phyloP scores from a whole-genome alignment of 768 basidiomycete genomes.

The Naematelia encephala region DNA sequence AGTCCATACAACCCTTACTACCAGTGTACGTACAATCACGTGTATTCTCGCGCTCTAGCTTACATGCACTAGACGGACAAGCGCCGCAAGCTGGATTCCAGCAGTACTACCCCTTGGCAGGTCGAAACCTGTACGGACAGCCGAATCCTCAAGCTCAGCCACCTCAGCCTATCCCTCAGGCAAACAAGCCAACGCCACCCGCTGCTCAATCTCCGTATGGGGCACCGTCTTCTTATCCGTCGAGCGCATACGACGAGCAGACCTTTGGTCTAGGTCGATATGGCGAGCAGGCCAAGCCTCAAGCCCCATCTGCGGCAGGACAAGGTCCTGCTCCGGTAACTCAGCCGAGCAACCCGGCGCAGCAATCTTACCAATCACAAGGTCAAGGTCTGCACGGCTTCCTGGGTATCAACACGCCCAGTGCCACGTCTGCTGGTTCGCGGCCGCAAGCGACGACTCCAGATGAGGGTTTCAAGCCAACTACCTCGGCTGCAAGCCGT shows the following conservation, averaged over 20 bases:
- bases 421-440: conserved; percentile 13
- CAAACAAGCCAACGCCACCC: conserved; percentile 14
- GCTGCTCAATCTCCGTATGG: conserved; percentile 46
- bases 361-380: neutral
- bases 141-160: conserved; percentile 35
- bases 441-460: conserved; percentile 29
- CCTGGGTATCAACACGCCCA: conserved; percentile 30
- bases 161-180: conserved; percentile 24
- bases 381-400: conserved; percentile 32
- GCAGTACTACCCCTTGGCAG: conserved; percentile 47
- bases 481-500: neutral
- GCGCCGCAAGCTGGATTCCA: conserved; percentile 47
- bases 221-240: conserved; percentile 35
- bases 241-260: conserved; percentile 37
- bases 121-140: conserved; percentile 44
- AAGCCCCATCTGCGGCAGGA: neutral
- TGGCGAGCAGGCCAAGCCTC: conserved; percentile 20
- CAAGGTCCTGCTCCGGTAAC: conserved; percentile 3
- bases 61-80: conserved; percentile 32
- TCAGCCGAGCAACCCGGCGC: too few relatives aligned
- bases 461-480: conserved; percentile 36
- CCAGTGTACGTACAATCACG: conserved; percentile 38
- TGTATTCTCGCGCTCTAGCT: neutral
- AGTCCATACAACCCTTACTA: conserved; percentile 52
- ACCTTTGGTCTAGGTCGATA: conserved; percentile 35